Base-by-base conservation (phyloP, 208 protist species). In the Borovskyia barvae region DNA sequence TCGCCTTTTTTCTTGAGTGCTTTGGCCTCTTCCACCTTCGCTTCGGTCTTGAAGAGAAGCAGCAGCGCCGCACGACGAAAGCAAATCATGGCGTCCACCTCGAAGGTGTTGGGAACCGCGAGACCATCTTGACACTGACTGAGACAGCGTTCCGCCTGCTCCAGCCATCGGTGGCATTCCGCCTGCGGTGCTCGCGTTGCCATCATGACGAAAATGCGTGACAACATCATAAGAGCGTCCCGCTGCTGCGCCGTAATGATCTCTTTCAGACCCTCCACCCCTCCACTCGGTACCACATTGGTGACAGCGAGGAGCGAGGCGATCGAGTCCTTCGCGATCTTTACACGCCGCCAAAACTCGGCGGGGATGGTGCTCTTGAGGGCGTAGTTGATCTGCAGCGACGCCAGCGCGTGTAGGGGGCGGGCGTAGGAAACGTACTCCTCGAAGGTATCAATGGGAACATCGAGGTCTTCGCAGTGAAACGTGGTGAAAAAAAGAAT, bases 121-220 rank as follows among this genome's bases (percentile, higher is more conserved):
- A 86, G 73, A 5, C 64, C 58, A 15, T 77, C 60, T 43, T 85
- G 66, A 60, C 75, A 89, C 75, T 95, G 82, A 29, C 75, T 80
- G 43, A 90, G 56, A 52, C 77, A 90, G 53, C 84, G 80, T 75
- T 95, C 85, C 20, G 80, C 82, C 74, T 89, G 72, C 66, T 90
- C 75, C 24, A 95, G 77, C 72, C 81, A 79, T 9, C 72, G 71
- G 14, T 65, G 69, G 14, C 49, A 67, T 52, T 92, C 75, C 25
- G 83, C 79, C 64, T 82, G 69, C 12, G 87, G 87, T 3, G 83
- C 72, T 3, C 88, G 79, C 45, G 83, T 75, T 17, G 88, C 88
- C 85, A 95, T 95, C 39, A 91, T 82, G 28, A 95, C 78, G 55
- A 90, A 91, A 5, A 90, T 69, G 54, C 79, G 80, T 22, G 80